phyloP scores from a whole-genome alignment of 2,329 filamentous ascomycete genomes.

The Alternaria hordeiaustralica region DNA sequence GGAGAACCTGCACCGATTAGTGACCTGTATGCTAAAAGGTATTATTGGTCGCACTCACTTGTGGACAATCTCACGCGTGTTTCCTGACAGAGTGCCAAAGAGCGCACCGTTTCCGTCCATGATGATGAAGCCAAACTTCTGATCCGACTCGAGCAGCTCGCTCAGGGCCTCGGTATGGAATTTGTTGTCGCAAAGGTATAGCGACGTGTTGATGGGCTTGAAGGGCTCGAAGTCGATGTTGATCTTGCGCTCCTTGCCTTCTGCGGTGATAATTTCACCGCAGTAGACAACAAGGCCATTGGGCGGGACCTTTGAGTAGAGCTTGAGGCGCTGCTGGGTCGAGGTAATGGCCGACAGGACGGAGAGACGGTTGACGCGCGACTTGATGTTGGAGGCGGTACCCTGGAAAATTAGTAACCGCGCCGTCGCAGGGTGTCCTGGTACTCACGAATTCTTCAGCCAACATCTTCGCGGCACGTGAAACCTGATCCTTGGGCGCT shows the following conservation, averaged over 20 bases:
- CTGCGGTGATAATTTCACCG: slow-evolving; percentile 98
- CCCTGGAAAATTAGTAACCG: slow-evolving; percentile 62
- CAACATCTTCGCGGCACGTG: slow-evolving; percentile 97
- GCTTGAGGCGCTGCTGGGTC: slow-evolving; percentile 97
- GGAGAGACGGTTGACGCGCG: slow-evolving; percentile 96
- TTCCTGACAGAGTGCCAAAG: slow-evolving; percentile 95
- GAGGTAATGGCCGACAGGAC: slow-evolving; percentile 98
- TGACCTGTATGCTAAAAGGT: background rate
- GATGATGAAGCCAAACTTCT: slow-evolving; percentile 99
- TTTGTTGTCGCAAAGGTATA: slow-evolving; percentile 99
- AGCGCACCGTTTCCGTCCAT: slow-evolving; percentile 99
- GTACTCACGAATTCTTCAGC: slow-evolving; percentile 95
- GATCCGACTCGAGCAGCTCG: slow-evolving; percentile 96
- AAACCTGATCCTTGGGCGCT: slow-evolving; percentile 98
- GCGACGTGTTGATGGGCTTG: slow-evolving; percentile 99
- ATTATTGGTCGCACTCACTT: slow-evolving; percentile 59
- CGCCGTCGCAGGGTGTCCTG: background rate
- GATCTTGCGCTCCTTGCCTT: slow-evolving; percentile 99
- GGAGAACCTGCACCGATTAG: slow-evolving; percentile 64
- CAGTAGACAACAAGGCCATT: slow-evolving; percentile 99
- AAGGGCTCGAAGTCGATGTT: slow-evolving; percentile 99
- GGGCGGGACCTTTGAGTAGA: slow-evolving; percentile 98
- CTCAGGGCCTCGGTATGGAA: slow-evolving; percentile 98
- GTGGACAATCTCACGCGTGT: slow-evolving; percentile 94
- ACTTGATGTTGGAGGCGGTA: slow-evolving; percentile 99